phyloP scores from a whole-genome alignment of 176 grass and related monocot genomes.

The Oryza glaberrima region DNA sequence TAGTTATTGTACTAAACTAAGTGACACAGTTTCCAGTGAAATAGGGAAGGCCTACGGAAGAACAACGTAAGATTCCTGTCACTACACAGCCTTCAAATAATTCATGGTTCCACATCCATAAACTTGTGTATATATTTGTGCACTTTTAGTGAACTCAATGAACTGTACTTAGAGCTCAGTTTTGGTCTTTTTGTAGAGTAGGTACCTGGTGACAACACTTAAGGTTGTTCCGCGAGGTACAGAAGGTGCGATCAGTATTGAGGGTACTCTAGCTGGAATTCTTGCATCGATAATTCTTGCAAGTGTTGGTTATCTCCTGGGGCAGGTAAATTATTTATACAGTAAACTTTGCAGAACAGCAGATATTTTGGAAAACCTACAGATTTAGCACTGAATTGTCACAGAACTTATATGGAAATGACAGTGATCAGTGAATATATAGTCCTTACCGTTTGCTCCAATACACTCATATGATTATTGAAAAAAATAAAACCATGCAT shows the following conservation, averaged over 20 bases:
- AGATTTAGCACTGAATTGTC: neutral
- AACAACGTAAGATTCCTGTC: slow-evolving; percentile 67
- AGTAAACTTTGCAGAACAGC: neutral
- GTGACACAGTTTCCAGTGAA: slow-evolving; percentile 93
- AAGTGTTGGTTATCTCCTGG: slow-evolving; percentile 68
- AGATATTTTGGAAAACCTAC: neutral
- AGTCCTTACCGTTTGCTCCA: slow-evolving; percentile 1
- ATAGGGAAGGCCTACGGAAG: slow-evolving; percentile 91
- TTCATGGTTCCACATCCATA: neutral
- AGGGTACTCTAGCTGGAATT: slow-evolving; percentile 88
- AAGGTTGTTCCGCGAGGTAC: slow-evolving; percentile 91
- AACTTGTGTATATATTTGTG: slow-evolving; percentile 10
- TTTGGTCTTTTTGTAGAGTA: slow-evolving; percentile 61
- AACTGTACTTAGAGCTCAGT: slow-evolving; percentile 20
- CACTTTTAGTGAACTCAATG: neutral
- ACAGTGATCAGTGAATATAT: slow-evolving; percentile 11
- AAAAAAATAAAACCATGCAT: neutral
- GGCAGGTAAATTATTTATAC: slow-evolving; percentile 54
- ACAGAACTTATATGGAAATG: slow-evolving; percentile 10
- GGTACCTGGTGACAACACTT: slow-evolving; percentile 88
- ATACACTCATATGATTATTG: neutral
- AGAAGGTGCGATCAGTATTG: slow-evolving; percentile 86
- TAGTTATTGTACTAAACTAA: slow-evolving; percentile 93
- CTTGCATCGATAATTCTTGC: slow-evolving; percentile 69
- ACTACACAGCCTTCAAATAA: neutral